Base-by-base conservation (phyloP, 768 basidiomycete species). In the Naganishia vishniacii region DNA sequence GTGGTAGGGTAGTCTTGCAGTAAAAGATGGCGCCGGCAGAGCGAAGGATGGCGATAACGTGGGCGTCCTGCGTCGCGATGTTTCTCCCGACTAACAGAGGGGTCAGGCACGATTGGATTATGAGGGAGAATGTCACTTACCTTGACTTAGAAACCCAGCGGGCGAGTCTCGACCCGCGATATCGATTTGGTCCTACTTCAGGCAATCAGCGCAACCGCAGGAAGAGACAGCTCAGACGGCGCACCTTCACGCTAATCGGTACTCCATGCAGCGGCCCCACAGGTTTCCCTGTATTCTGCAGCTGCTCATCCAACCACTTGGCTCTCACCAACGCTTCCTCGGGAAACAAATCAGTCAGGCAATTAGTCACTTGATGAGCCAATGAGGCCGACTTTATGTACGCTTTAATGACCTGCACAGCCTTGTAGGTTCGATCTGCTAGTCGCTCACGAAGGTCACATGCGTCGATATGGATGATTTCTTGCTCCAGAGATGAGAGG, bases 221-320 rank as follows among this genome's bases (percentile, higher is more conserved):
- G 8, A 26, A 32, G 18, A 20, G 31, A 28, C 13, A 20, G 4
- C n/a, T n/a, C n/a, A n/a, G n/a, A n/a, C 3, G 13, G 11, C 74
- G 70, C 78, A 86, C 86, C 79, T 88, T 88, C 69, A 87, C 77
- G 51, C 85, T 86, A 20, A 88, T 80, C 12, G 87, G 87, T 0
- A 88, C 82, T 15, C 86, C 86, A 48, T 86, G 81, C 8, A 88
- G 79, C 12, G 84, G 82, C 0, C 65, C 70, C 13, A 69, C 42
- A 48, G 65, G 63, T 7, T 64, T 73, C 31, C 66, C 61, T 63
- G 81, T 79, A 25, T 73, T 71, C 11, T 77, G 74, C 34, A 77
- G 78, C 13, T 62, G 25, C 29, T 64, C 51, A 46, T 74, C 75
- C 20, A 73, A 44, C 45, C 49, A 20, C 59, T 65, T 49, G 1